These are phyloP conservation scores for Sonneratia alba DNA, from an alignment of 345 rosid species.

Conservation along the genomic window DNA sequence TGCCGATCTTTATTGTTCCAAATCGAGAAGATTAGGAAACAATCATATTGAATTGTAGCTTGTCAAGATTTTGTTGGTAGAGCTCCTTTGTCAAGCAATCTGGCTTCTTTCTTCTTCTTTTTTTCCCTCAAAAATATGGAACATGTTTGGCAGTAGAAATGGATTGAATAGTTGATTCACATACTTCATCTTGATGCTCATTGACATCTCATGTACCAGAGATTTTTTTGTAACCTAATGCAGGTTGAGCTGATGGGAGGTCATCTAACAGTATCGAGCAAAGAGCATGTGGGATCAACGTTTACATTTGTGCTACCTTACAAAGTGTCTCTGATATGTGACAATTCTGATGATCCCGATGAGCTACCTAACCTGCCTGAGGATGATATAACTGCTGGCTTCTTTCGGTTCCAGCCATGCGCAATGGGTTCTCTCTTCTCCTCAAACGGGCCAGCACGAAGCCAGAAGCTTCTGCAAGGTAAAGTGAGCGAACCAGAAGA, in stretches of 20 bases:
- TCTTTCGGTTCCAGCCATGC: constrained; percentile 69
- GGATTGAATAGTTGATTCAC: neutral
- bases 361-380: constrained; percentile 64
- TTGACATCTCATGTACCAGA: neutral
- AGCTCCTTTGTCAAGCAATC: neutral
- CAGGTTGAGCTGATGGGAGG: constrained; percentile 99
- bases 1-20: neutral
- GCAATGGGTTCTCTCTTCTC: constrained; percentile 50
- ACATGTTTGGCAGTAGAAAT: too few relatives aligned
- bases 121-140: too few relatives aligned
- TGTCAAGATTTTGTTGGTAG: neutral
- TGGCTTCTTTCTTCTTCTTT: neutral
- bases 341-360: constrained; percentile 67
- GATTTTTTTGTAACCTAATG: constrained; percentile 10
- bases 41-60: neutral
- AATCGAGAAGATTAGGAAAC: neutral
- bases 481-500: constrained; percentile 29
- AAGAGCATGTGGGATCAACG: constrained; percentile 65
- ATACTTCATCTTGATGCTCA: neutral
- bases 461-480: constrained; percentile 24
- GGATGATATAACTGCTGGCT: constrained; percentile 62
- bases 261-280: constrained; percentile 73
- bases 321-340: constrained; percentile 45
- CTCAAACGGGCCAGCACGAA: constrained; percentile 41
- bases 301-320: constrained; percentile 85